A percentile compares a stretch with the other conserved stretches of the same genome.
Conservation (phyloP, 2,329 filamentous ascomycete species). For the Albifimbria verrucaria region DNA sequence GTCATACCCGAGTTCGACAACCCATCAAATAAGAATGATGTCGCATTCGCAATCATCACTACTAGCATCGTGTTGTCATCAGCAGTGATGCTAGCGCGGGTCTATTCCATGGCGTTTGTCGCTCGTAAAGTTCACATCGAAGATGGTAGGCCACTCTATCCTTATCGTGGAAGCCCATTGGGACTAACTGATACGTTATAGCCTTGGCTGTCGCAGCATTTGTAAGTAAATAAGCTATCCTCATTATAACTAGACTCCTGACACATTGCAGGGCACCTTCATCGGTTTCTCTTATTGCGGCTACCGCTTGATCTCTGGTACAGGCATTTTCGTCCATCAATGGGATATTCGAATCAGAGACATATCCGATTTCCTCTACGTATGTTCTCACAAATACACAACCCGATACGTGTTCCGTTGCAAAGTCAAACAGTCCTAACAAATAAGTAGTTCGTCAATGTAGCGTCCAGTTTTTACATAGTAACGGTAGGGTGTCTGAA, state of each 20-base stretch:
- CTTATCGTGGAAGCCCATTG: background rate
- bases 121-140: background rate
- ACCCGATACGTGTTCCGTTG: background rate
- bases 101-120: background rate
- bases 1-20: background rate
- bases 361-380: background rate
- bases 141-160: background rate
- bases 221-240: background rate
- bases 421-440: background rate
- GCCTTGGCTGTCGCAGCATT: background rate
- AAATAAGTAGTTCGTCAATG: background rate
- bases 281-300: background rate
- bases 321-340: constrained; percentile 1
- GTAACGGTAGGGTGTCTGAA: background rate
- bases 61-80: background rate
- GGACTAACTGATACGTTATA: background rate
- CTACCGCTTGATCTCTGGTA: constrained; percentile 1
- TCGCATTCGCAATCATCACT: background rate
- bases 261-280: background rate
- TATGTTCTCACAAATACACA: background rate
- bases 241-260: background rate
- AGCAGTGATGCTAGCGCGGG: background rate
- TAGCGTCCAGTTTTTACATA: background rate
- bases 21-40: background rate
- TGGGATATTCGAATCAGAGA: constrained; percentile 1